Evolutionary conservation across 257 asterid genomes (phyloP).

Genomic region (Coffea canephora): DNA sequence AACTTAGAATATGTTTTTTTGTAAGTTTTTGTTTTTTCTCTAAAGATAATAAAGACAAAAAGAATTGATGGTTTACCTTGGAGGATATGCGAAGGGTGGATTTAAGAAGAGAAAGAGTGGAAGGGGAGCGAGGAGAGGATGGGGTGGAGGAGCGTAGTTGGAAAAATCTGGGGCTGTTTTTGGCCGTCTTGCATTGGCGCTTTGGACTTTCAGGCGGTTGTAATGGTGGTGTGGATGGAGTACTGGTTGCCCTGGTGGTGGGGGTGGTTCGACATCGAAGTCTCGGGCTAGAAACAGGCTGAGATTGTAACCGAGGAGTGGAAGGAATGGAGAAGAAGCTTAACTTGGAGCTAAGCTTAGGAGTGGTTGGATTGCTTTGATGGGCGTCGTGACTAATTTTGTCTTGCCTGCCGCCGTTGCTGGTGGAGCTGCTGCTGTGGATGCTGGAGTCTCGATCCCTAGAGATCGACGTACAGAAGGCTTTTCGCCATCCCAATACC

Average conservation of each 20-base stretch:
- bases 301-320: slow-evolving; percentile 72
- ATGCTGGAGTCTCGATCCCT: slow-evolving; percentile 46
- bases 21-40: no score
- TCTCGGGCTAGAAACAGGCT: slow-evolving; percentile 40
- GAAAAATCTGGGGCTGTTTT: slow-evolving; percentile 57
- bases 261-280: slow-evolving; percentile 57
- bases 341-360: slow-evolving; percentile 42
- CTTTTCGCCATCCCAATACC: slow-evolving; percentile 94
- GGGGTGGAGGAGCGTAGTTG: slow-evolving; percentile 55
- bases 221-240: slow-evolving; percentile 8
- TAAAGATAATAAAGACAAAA: slow-evolving; percentile 3
- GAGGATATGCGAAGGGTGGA: slow-evolving; percentile 55
- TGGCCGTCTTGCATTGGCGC: slow-evolving; percentile 62
- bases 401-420: slow-evolving; percentile 14
- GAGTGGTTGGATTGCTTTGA: slow-evolving; percentile 43
- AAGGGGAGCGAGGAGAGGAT: slow-evolving; percentile 92
- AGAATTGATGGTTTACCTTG: slow-evolving; percentile 45
- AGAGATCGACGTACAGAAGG: slow-evolving; percentile 85
- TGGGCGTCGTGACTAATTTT: background rate
- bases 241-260: background rate
- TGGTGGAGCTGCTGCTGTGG: slow-evolving; percentile 5
- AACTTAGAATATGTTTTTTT: background rate
- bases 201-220: slow-evolving; percentile 37
- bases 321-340: slow-evolving; percentile 77
- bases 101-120: slow-evolving; percentile 71